Evolutionary conservation across 352 stramenopile genomes (phyloP), one percentile per base, ranked within the genome.

Genomic region (Phytophthora tentaculata): DNA sequence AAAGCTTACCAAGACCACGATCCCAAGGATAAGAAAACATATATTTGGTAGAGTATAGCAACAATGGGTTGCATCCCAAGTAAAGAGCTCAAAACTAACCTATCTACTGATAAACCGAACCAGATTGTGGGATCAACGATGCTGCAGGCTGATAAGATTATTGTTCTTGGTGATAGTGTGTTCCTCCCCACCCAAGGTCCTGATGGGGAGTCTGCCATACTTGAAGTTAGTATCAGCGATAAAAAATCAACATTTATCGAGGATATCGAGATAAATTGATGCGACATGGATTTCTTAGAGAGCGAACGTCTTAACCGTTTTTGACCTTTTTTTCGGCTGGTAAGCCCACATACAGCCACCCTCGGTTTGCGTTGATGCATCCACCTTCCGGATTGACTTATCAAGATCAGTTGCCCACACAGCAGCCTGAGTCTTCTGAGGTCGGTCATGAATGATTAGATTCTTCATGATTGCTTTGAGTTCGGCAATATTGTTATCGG

Each of bases 401-500:
- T 60, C 51, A 49, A 67, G 60, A 43, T 61, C 60, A n/a, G 23
- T 41, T 22, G 48, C 48, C 48, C 48, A 55, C 5, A 55, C 48
- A 41, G 23, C 48, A 41, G 48, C 48, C 28, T 32, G 28, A 32
- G 28, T 32, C 28, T 32, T 32, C 28, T 32, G 28, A 9, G 28
- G 28, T 5, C 22, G 23, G 24, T 55, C 48, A 55, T 55, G 16
- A 55, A 55, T 55, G 48, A 55, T 55, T 23, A 41, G 10, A 41
- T 55, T 55, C 39, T 64, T 70, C 61, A 68, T 68, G 29, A 61
- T 61, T 0, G 50, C 5, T 61, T 61, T 67, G 2, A 61, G 44
- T 12, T 67, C 51, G 32, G 51, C 50, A 5, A 61, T 51, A 23
- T 61, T 67, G 51, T 41, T 6, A 64, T 70, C 62, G 6, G 54